Evolutionary conservation across 176 grass and related monocot species (phyloP), one percentile per base, ranked within the genome.

Genomic region (Oryza coarctata): DNA sequence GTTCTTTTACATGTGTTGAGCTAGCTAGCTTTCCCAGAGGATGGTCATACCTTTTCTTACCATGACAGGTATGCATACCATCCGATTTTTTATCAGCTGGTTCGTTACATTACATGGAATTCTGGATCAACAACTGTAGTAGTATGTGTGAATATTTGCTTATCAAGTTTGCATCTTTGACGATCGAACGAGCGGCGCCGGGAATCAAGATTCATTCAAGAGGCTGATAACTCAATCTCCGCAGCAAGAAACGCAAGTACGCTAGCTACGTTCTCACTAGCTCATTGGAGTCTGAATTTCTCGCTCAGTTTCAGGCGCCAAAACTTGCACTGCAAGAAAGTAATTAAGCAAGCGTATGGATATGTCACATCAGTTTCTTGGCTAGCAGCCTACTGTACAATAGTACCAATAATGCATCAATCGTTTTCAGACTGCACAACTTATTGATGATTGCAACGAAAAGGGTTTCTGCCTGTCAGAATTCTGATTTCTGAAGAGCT

Each of bases 351-450:
- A 4, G 43, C 12, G 43, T 14, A 14, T 5, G 3, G 12, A 15
- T 15, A 4, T 45, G 2, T 1, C 3, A 3, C 36, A 2, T 2
- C 1, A 18, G 12, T 15, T 20, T 66, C 29, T 66, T 34, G 29
- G 30, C 35, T 43, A 13, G 70, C 13, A 29, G 12, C 40, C 17
- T 29, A 7, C 4, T 30, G 7, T n/a, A n/a, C n/a, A n/a, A n/a
- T n/a, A n/a, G 14, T 52, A 52, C 20, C 43, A 31, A 31, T 22
- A 57, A 75, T 3, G 17, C 67, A 62, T 17, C 47, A 28, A 78
- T 78, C 66, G 49, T 30, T 79, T 64, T 69, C 83, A 52, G 23
- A 36, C 55, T 13, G 65, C 52, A 77, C 13, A 28, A 45, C 57
- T 18, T 18, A 41, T 75, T 27, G 74, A 49, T 33, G 66, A 12